Conservation (phyloP, 371 early-diverging fungal species). For the Rhizopus arrhizus region DNA sequence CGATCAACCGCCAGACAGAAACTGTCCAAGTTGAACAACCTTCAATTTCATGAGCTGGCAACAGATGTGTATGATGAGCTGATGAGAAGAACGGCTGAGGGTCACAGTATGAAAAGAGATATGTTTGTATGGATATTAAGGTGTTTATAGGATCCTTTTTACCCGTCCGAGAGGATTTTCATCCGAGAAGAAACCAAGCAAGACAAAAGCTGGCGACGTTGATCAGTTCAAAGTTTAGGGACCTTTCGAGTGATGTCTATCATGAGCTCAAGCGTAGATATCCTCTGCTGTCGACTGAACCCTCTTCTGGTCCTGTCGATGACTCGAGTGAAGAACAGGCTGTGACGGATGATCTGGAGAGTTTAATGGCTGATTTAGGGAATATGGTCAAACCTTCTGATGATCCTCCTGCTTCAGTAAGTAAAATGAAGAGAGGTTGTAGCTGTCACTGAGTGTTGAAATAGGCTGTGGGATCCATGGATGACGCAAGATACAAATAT, state of each 20-base stretch:
- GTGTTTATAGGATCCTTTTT: constrained; percentile 78
- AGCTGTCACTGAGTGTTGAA: not conserved
- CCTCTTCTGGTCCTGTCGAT: constrained; percentile 26
- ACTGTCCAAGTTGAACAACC: constrained; percentile 73
- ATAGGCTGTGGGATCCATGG: constrained; percentile 1
- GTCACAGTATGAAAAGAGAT: constrained; percentile 55
- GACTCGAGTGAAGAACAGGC: constrained; percentile 27
- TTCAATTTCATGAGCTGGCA: constrained; percentile 92
- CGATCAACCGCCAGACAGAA: constrained; percentile 82
- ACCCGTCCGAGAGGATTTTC: constrained; percentile 80
- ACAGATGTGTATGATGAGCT: constrained; percentile 97
- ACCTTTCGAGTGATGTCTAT: constrained; percentile 90
- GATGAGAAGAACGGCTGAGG: constrained; percentile 67
- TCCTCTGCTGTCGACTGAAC: constrained; percentile 50
- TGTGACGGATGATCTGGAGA: constrained; percentile 48
- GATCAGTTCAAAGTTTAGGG: constrained; percentile 81
- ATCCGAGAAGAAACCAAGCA: constrained; percentile 96
- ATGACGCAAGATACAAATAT: constrained; percentile 54
- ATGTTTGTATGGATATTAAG: not conserved
- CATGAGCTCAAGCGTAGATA: constrained; percentile 80
- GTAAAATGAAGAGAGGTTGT: not conserved
- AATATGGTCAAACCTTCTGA: constrained; percentile 58
- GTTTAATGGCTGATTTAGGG: constrained; percentile 84
- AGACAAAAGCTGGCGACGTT: constrained; percentile 95
- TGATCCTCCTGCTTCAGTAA: not conserved